Percentiles rank a stretch among this genome's conserved stretches.
These are phyloP conservation scores for Eutrema yunnanense DNA, from an alignment of 345 rosid genomes.

Conservation along the genomic window DNA sequence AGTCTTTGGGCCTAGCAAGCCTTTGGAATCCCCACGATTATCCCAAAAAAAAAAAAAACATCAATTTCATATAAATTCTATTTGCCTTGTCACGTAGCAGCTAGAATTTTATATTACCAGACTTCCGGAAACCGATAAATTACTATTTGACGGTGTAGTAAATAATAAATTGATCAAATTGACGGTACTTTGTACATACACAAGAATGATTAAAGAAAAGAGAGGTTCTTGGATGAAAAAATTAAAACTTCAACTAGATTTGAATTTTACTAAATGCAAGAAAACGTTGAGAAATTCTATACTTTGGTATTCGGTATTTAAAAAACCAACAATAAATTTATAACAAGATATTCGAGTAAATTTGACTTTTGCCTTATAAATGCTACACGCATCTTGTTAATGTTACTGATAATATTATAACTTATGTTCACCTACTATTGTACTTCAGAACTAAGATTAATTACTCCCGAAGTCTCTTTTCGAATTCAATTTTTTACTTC, in stretches of 20 bases:
- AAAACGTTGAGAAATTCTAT: conserved; percentile 45
- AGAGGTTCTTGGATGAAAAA: neutral
- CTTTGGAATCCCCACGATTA: too few species aligned
- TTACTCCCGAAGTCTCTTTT: neutral
- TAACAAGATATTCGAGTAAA: conserved; percentile 25
- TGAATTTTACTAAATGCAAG: conserved; percentile 24
- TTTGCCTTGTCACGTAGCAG: conserved; percentile 13
- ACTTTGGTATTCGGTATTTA: conserved; percentile 29
- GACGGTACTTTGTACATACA: conserved; percentile 14
- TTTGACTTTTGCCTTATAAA: conserved; percentile 44
- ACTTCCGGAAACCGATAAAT: conserved; percentile 8
- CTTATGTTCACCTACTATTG: conserved; percentile 1
- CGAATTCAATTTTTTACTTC: neutral
- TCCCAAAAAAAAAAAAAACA: neutral
- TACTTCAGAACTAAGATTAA: neutral
- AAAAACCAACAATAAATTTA: conserved; percentile 27
- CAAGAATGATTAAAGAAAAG: conserved; percentile 4
- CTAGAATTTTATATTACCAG: neutral
- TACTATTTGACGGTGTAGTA: conserved; percentile 20
- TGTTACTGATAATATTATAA: conserved; percentile 2
- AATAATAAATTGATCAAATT: neutral
- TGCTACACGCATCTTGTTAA: conserved; percentile 8
- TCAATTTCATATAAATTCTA: conserved; percentile 18
- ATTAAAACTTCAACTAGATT: conserved; percentile 1
- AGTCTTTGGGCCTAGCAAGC: too few species aligned